phyloP scores from a whole-genome alignment of 2,329 filamentous ascomycete genomes.

The Elsinoe arachidis region DNA sequence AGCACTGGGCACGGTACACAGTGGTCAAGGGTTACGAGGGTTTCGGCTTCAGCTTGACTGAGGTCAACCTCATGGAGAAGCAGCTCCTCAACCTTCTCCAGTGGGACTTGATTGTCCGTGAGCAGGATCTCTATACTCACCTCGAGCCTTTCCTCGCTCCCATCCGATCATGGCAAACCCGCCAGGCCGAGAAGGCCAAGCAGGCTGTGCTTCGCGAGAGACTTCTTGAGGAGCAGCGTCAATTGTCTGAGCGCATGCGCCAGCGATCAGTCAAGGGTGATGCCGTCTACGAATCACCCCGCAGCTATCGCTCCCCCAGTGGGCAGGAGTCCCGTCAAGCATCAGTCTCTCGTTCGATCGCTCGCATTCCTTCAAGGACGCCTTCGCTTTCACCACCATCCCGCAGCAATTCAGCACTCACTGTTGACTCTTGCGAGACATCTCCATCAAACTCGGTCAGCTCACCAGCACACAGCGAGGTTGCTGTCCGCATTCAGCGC shows the following conservation, averaged over 20 bases:
- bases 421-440: constrained; percentile 27
- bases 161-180: constrained; percentile 55
- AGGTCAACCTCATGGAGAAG: constrained; percentile 99
- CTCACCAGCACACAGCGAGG: constrained; percentile 23
- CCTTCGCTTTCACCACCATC: constrained; percentile 42
- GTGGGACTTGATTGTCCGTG: constrained; percentile 82
- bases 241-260: constrained; percentile 30
- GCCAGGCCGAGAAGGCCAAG: constrained; percentile 46
- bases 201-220: constrained; percentile 38
- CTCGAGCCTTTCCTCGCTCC: constrained; percentile 83
- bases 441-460: constrained; percentile 27
- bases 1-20: constrained; percentile 97
- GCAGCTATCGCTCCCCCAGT: constrained; percentile 27
- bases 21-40: constrained; percentile 60
- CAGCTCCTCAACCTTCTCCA: constrained; percentile 90
- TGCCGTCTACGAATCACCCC: constrained; percentile 30
- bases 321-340: constrained; percentile 13
- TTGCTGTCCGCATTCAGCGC: constrained; percentile 28
- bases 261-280: constrained; percentile 22
- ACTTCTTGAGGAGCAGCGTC: constrained; percentile 26
- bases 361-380: constrained; percentile 32
- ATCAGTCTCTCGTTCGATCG: constrained; percentile 11
- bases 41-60: constrained; percentile 87
- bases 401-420: constrained; percentile 30
- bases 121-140: constrained; percentile 78